Evolutionary conservation across 176 grass and related monocot species (phyloP), one percentile per base, ranked within the genome.

Genomic region (Calamus simplicifolius): DNA sequence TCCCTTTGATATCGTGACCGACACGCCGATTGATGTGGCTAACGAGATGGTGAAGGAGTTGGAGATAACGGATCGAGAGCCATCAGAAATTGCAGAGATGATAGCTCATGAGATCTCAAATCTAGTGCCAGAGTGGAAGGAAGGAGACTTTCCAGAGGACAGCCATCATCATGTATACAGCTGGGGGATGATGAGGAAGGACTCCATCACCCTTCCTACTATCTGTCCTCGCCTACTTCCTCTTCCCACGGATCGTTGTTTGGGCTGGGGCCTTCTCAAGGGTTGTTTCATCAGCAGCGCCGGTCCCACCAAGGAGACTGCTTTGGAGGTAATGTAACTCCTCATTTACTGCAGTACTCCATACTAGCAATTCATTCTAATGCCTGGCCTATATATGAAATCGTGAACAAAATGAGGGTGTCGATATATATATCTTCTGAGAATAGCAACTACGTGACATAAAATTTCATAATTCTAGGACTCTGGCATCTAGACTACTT

Each of bases 21-120:
- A 98, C 60, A 92, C 93, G 1, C 87, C 87, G 16, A 76, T 14
- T 6, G 93, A 92, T 50, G 93, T 98, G 70, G 87, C 93, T 0
- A 31, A 51, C 19, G 93, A 98, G 78, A 98, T 98, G 93, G 93
- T 98, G 15, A 92, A 81, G 71, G 93, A 98, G 51, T 79, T 98
- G 30, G 84, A 98, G 62, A 92, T 98, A 69, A 50, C 59, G 0
- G 81, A 89, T 51, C 30, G 87, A 16, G 73, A 92, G 19, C 63
- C 93, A 2, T 25, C 59, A 4, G 84, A 89, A 57, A 98, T 98
- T 27, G 87, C 93, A 3, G 72, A 76, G 60, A 92, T 89, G 87
- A 98, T 98, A 71, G 63, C 81, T 23, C 76, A 83, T 57, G 93
- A 85, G 67, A 78, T 98, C 63, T 4, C 14, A 3, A 27, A 70